A percentile compares a stretch with the other conserved stretches of the same genome.
Conservation (phyloP, 257 asterid species). For the Solanum habrochaites region DNA sequence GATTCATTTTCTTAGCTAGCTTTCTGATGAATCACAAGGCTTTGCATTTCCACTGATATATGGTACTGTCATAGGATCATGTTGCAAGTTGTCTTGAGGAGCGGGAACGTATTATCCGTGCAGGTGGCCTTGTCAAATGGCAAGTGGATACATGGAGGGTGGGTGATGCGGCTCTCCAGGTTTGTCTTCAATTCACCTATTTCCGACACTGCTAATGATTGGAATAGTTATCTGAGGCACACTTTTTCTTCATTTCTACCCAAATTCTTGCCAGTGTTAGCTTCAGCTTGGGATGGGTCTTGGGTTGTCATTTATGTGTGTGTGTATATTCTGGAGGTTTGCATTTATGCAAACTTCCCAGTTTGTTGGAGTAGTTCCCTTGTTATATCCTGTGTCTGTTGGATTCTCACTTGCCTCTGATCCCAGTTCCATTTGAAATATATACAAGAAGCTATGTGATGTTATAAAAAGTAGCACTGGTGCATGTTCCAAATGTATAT, state of each 20-base stretch:
- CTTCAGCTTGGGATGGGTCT: neutral
- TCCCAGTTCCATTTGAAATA: neutral
- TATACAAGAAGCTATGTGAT: neutral
- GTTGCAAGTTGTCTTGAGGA: conserved; percentile 81
- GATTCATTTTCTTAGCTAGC: neutral
- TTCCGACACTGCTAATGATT: neutral
- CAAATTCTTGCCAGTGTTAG: neutral
- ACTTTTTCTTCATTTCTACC: neutral
- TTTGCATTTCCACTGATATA: neutral
- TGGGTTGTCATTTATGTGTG: neutral
- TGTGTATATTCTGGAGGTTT: neutral
- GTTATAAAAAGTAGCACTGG: neutral
- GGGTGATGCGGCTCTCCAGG: conserved; percentile 95
- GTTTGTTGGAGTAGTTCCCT: neutral
- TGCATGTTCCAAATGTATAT: neutral
- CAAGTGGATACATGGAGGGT: conserved; percentile 92
- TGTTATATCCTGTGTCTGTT: neutral
- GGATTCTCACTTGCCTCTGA: neutral
- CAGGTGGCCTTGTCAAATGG: conserved; percentile 81
- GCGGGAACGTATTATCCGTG: conserved; percentile 66
- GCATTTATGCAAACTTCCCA: neutral
- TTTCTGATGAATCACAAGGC: neutral
- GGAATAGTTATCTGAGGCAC: neutral
- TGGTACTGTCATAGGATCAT: conserved; percentile 68
- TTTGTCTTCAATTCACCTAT: conserved; percentile 9